Percentiles rank a stretch among this genome's conserved stretches.
Evolutionary conservation across 768 basidiomycete genomes (phyloP).

Genomic region (Calocybe indica): DNA sequence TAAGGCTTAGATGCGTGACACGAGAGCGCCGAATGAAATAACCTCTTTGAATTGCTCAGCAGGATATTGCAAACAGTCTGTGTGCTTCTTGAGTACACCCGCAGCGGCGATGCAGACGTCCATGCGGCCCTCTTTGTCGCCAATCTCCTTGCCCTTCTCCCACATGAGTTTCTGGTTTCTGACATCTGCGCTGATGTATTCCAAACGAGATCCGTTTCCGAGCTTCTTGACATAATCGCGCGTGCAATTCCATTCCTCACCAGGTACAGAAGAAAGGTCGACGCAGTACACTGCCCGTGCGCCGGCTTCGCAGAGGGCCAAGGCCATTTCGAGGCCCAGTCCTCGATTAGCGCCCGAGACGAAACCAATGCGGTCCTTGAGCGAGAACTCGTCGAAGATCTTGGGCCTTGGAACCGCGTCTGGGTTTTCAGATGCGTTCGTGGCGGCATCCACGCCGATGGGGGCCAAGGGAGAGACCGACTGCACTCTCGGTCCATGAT

Average conservation of each 20-base stretch:
- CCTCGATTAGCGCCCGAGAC: conserved; percentile 65
- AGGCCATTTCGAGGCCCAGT: conserved; percentile 80
- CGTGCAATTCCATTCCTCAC: conserved; percentile 51
- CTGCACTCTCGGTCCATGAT: conserved; percentile 13
- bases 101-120: conserved; percentile 78
- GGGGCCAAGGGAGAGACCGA: conserved; percentile 52
- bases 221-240: conserved; percentile 44
- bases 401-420: conserved; percentile 33
- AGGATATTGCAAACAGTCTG: conserved; percentile 61
- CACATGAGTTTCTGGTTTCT: conserved; percentile 57
- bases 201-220: conserved; percentile 34
- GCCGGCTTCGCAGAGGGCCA: conserved; percentile 68
- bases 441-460: conserved; percentile 57
- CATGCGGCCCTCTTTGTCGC: conserved; percentile 61
- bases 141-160: conserved; percentile 51
- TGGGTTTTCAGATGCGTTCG: conserved; percentile 32
- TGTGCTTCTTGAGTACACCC: conserved; percentile 57
- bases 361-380: conserved; percentile 51
- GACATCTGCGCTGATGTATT: conserved; percentile 65
- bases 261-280: conserved; percentile 52
- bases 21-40: conserved; percentile 6
- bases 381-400: conserved; percentile 54
- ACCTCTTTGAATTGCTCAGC: conserved; percentile 62
- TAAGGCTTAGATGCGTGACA: not conserved
- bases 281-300: conserved; percentile 65